phyloP scores from a whole-genome alignment of 2,329 filamentous ascomycete species.

The Penicillium sclerotiorum region DNA sequence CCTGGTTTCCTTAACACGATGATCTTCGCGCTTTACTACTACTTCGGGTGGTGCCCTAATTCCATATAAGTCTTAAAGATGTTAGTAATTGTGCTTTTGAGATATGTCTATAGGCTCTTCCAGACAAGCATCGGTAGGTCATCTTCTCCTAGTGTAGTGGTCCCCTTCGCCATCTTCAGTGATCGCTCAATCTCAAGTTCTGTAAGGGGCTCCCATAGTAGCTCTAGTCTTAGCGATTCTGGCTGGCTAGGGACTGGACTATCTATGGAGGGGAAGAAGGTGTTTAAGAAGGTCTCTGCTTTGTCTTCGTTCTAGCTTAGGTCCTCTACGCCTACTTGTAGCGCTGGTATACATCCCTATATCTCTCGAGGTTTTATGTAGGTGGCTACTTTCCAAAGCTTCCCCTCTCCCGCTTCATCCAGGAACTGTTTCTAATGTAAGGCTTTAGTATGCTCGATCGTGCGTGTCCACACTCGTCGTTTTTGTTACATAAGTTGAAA shows the following conservation, averaged over 20 bases:
- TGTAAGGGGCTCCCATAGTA: slow-evolving; percentile 11
- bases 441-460: slow-evolving; percentile 22
- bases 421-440: slow-evolving; percentile 27
- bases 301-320: slow-evolving; percentile 12
- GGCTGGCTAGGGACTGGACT: background rate
- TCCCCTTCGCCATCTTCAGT: slow-evolving; percentile 5
- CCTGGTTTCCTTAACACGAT: slow-evolving; percentile 27
- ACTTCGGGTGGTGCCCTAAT: slow-evolving; percentile 20
- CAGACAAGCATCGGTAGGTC: no score
- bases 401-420: slow-evolving; percentile 13
- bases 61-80: no score
- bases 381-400: slow-evolving; percentile 19
- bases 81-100: no score
- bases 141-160: no score
- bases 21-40: slow-evolving; percentile 22
- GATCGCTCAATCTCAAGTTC: slow-evolving; percentile 12
- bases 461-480: slow-evolving; percentile 24
- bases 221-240: background rate
- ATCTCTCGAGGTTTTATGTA: slow-evolving; percentile 17
- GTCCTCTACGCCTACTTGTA: background rate
- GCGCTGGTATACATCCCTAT: slow-evolving; percentile 14
- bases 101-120: no score
- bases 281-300: slow-evolving; percentile 6
- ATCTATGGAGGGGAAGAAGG: slow-evolving; percentile 13
- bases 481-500: slow-evolving; percentile 17